Conservation (phyloP, 1,139 yeast species). For the Eremothecium gossypii region DNA sequence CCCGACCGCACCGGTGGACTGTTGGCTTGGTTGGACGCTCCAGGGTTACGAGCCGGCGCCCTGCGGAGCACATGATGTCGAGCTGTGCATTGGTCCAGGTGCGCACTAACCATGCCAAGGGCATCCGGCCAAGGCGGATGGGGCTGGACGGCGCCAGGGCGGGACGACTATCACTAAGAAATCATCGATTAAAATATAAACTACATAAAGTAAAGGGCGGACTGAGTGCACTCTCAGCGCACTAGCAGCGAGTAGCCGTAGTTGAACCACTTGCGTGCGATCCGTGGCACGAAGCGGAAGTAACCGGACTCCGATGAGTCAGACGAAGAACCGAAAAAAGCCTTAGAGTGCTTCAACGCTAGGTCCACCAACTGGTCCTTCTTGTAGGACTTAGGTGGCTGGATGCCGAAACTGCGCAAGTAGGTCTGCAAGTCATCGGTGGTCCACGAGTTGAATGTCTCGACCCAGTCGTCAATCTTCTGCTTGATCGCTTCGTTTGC, state of each 20-base stretch:
- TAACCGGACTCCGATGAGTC: constrained; percentile 11
- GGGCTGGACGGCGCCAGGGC: too few species aligned
- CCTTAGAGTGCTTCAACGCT: constrained; percentile 40
- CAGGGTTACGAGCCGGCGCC: too few species aligned
- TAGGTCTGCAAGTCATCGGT: constrained; percentile 46
- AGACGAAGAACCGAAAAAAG: constrained; percentile 28
- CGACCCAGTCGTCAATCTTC: constrained; percentile 22
- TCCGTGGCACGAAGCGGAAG: constrained; percentile 14
- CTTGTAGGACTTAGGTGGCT: constrained; percentile 30
- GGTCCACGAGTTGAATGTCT: constrained; percentile 43
- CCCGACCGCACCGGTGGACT: too few species aligned
- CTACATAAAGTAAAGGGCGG: too few species aligned
- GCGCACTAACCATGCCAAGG: too few species aligned
- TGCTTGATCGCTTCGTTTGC: constrained; percentile 6
- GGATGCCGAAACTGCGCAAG: constrained; percentile 43
- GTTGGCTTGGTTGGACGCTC: too few species aligned
- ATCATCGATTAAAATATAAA: too few species aligned
- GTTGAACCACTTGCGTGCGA: constrained; percentile 11
- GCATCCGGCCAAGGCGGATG: too few species aligned
- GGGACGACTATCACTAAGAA: too few species aligned
- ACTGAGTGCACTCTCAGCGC: too few species aligned
- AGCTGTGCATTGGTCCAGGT: too few species aligned
- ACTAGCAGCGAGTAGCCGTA: constrained; percentile 5
- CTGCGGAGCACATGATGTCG: too few species aligned
- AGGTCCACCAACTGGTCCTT: constrained; percentile 39